Evolutionary conservation across 495 filamentous ascomycete genomes (phyloP), one percentile per base, ranked within the genome.

Genomic region (Talaromyces wortmannii): DNA sequence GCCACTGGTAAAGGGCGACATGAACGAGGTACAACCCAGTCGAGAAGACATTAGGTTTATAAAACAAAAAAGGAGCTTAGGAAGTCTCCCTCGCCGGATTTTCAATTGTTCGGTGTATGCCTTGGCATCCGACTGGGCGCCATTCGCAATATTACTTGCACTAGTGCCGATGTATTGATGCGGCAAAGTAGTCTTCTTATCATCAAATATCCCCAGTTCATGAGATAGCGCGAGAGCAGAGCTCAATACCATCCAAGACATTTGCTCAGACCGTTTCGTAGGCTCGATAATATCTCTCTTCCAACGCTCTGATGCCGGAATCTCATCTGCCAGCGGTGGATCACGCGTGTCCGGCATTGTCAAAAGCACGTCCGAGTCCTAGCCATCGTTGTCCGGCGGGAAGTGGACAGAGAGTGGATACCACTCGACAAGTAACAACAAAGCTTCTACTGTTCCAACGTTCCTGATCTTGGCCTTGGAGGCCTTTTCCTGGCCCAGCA

Each of bases 211-310:
- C 1, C 67, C 68, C 3, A 74, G 59, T 55, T 74, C 72, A 50
- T 76, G 68, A 4, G 69, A 66, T 8, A 76, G 63, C 4, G 68
- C 66, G 17, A 74, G 45, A 3, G 69, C 71, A 47, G 63, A 64
- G 31, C 68, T 66, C 42, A 76, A 59, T 36, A 64, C 44, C 67
- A 74, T 74, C 72, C 72, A 77, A 1, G 71, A 70, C 70, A 75
- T 75, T 4, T 67, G 65, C 45, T 74, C 73, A 4, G 65, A 67
- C 45, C 70, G 59, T 40, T 66, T 69, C 5, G 70, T 66, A 0
- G 70, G 73, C 55, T 76, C 73, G 23, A 74, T 63, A 8, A 69
- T 65, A 52, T 64, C 63, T 47, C 65, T 58, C 31, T 49, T 59
- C 64, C 66, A 69, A 11, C 62, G 36, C 44, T 61, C 57, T 12